Conservation (phyloP, 768 basidiomycete genomes). For the Auricularia heimuer region DNA sequence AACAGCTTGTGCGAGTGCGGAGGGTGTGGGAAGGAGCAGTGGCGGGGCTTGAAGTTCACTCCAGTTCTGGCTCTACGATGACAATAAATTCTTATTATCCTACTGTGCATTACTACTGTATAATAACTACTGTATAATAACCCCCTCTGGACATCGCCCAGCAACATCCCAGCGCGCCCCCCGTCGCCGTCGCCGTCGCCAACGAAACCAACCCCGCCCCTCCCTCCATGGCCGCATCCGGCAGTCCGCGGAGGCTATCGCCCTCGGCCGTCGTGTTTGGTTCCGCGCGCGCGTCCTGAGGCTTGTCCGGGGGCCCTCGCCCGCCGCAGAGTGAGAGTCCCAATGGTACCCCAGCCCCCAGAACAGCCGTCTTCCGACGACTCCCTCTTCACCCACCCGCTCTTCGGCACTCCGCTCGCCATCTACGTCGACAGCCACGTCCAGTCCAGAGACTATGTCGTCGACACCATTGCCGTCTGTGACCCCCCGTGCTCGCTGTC, state of each 20-base stretch:
- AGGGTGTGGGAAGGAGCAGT: background rate
- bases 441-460: slow-evolving; percentile 52
- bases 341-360: background rate
- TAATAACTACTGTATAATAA: background rate
- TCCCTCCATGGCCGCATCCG: too few relatives aligned
- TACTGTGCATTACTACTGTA: background rate
- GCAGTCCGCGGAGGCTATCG: too few relatives aligned
- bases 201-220: too few relatives aligned
- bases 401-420: slow-evolving; percentile 65
- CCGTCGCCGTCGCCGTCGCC: too few relatives aligned
- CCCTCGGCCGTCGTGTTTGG: too few relatives aligned
- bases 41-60: background rate
- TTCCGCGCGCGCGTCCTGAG: too few relatives aligned
- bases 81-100: background rate
- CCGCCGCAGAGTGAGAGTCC: background rate
- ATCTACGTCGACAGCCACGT: slow-evolving; percentile 80
- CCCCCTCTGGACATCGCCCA: too few relatives aligned
- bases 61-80: too few relatives aligned
- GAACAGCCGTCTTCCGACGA: background rate
- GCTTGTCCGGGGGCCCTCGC: too few relatives aligned
- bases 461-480: slow-evolving; percentile 59
- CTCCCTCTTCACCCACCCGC: slow-evolving; percentile 66
- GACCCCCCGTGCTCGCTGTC: slow-evolving; percentile 8
- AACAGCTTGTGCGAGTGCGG: too few relatives aligned
- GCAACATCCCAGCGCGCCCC: too few relatives aligned